phyloP scores from a whole-genome alignment of 257 asterid species.

The Catharanthus roseus region DNA sequence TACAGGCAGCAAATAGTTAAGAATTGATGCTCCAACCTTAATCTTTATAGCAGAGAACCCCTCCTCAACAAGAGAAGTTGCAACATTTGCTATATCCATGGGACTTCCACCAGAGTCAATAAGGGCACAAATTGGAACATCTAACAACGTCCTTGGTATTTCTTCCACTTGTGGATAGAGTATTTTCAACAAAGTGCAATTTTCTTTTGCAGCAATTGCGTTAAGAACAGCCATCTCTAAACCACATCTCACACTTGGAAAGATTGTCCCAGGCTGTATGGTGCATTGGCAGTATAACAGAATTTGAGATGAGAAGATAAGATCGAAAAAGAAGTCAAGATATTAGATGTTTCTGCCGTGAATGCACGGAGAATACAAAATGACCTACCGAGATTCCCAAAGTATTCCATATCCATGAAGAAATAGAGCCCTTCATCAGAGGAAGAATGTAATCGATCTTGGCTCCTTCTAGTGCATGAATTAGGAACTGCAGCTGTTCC shows the following conservation, averaged over 20 bases:
- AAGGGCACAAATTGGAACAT: constrained; percentile 74
- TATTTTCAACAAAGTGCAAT: constrained; percentile 53
- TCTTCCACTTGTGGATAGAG: constrained; percentile 45
- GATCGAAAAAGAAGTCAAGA: constrained; percentile 3
- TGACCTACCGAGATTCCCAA: constrained; percentile 76
- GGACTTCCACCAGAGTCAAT: constrained; percentile 77
- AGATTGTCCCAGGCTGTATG: constrained; percentile 71
- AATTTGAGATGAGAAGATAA: constrained; percentile 11
- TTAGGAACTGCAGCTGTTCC: constrained; percentile 80
- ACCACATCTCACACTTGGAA: constrained; percentile 93
- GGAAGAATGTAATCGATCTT: constrained; percentile 48
- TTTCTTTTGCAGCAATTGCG: constrained; percentile 66
- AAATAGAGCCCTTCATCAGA: constrained; percentile 62
- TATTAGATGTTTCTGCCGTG: neutral
- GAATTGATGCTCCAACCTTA: constrained; percentile 39
- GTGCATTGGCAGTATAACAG: constrained; percentile 22
- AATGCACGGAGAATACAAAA: constrained; percentile 7
- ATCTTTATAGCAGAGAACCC: constrained; percentile 83
- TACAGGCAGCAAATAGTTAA: neutral
- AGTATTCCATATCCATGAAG: constrained; percentile 84
- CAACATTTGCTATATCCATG: constrained; percentile 58
- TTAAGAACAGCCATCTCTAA: constrained; percentile 90
- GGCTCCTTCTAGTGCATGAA: constrained; percentile 64
- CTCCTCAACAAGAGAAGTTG: constrained; percentile 61
- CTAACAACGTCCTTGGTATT: constrained; percentile 29